Percentiles rank a stretch among this genome's conserved stretches.
These are phyloP conservation scores for Stygiomarasmius scandens DNA, from an alignment of 1,284 basidiomycete species.

Conservation along the genomic window DNA sequence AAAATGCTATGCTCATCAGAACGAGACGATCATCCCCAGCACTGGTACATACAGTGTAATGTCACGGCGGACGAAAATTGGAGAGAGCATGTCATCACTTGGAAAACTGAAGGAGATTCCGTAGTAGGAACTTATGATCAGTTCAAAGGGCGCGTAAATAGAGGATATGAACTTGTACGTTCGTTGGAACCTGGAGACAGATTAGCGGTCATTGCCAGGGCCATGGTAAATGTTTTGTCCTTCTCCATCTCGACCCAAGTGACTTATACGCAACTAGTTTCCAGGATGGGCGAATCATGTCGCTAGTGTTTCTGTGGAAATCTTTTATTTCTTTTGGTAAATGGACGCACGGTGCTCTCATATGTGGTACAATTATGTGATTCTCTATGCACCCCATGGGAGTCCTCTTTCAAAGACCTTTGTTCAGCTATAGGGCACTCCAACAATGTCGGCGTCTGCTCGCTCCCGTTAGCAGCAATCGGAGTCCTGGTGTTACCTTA, in stretches of 20 bases:
- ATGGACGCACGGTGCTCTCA: too few species aligned
- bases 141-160: conserved; percentile 18
- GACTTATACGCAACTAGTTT: conserved; percentile 22
- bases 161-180: conserved; percentile 27
- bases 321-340: conserved; percentile 17
- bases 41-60: conserved; percentile 10
- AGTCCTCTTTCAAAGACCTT: too few species aligned
- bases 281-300: conserved; percentile 32
- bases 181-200: conserved; percentile 27
- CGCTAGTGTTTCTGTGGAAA: conserved; percentile 20
- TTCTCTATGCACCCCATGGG: too few species aligned
- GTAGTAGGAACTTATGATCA: conserved; percentile 15
- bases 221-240: conserved; percentile 22
- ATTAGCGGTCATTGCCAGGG: conserved; percentile 30
- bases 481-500: too few species aligned
- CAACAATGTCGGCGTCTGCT: too few species aligned
- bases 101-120: conserved; percentile 5
- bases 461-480: too few species aligned
- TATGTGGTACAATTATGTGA: too few species aligned
- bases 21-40: not conserved
- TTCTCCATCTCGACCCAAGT: too few species aligned
- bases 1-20: not conserved
- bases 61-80: not conserved
- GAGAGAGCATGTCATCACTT: conserved; percentile 2
- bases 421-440: too few species aligned